Percentiles rank a stretch among this genome's conserved stretches.
Conservation (phyloP, 2,329 filamentous ascomycete genomes). For the Monilinia laxa region DNA sequence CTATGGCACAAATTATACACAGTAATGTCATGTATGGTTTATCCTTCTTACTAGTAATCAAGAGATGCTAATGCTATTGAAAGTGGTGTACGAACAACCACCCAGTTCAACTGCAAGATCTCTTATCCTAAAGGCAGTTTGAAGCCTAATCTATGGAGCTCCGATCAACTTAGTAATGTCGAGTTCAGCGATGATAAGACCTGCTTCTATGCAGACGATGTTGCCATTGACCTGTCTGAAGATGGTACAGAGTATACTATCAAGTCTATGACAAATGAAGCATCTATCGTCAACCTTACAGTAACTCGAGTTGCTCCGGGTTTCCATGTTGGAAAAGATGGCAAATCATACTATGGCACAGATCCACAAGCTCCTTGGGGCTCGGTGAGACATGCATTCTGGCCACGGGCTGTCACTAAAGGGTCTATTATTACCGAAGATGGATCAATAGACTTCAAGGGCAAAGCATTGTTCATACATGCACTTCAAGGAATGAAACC, state of each 20-base stretch:
- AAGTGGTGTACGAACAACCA: conserved; percentile 85
- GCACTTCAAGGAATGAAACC: conserved; percentile 98
- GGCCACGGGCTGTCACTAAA: conserved; percentile 81
- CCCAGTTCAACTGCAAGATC: conserved; percentile 93
- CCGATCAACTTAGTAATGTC: conserved; percentile 73
- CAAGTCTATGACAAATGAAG: conserved; percentile 83
- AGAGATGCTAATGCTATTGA: conserved; percentile 32
- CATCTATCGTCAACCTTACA: conserved; percentile 81
- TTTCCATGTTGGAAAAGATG: conserved; percentile 81
- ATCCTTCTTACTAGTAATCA: conserved; percentile 25
- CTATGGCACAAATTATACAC: conserved; percentile 89
- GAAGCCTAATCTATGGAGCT: conserved; percentile 78
- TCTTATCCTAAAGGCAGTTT: conserved; percentile 69
- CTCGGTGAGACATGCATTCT: conserved; percentile 87
- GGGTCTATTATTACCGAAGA: conserved; percentile 82
- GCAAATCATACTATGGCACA: conserved; percentile 81
- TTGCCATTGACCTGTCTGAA: conserved; percentile 80
- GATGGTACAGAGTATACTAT: conserved; percentile 81
- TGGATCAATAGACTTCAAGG: conserved; percentile 78
- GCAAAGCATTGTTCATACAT: conserved; percentile 75
- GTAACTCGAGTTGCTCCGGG: conserved; percentile 74
- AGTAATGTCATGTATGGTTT: conserved; percentile 84
- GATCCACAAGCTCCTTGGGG: conserved; percentile 88
- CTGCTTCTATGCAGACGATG: conserved; percentile 82
- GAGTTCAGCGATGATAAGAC: conserved; percentile 82